Base-by-base conservation (phyloP, 2,329 filamentous ascomycete species). In the Chaetomiaceae sp. region DNA sequence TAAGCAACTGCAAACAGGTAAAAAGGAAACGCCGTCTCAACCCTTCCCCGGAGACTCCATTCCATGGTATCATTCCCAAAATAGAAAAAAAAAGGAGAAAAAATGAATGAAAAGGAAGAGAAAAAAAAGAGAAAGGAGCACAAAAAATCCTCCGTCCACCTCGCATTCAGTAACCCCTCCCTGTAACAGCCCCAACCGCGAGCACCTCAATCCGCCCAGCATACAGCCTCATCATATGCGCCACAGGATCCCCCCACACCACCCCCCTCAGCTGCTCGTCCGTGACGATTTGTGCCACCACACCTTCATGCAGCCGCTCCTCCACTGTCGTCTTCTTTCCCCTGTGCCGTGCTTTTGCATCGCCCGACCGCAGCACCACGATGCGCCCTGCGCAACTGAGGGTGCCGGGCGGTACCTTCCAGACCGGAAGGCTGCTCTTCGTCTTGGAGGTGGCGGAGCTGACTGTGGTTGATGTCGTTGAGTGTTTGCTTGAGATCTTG, bases 211-310 rank as follows among this genome's bases (percentile, higher is more conserved):
- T 80, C 48, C 90, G 73, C 18, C 77, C 79, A 13, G 81, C 81
- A 69, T 95, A 95, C 18, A 94, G 65, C 54, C 75, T 81, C 90
- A 95, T 95, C 61, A 84, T 76, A 71, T 95, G 90, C 66, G 84
- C 86, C 38, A 89, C 74, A 0, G 88, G 87, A 66, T 95, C 89
- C 0, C 90, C 90, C 79, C 90, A 95, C 4, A 95, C 75, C 0
- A 90, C 78, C 1, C 75, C 77, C 21, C 86, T 74, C 46, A 95
- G 68, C 64, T 87, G 75, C 38, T 85, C 80, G 58, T 94, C 87
- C 0, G 74, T 79, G 8, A 85, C 79, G 9, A 84, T 77, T 56
- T 85, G 84, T 2, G 88, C 88, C 42, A 87, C 79, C 0, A 90
- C 79, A 4, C 82, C 80, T 44, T 85, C 78, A 53, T 71, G 69